Evolutionary conservation across 257 asterid genomes (phyloP), one percentile per base, ranked within the genome.

Genomic region (Solanum rostratum): DNA sequence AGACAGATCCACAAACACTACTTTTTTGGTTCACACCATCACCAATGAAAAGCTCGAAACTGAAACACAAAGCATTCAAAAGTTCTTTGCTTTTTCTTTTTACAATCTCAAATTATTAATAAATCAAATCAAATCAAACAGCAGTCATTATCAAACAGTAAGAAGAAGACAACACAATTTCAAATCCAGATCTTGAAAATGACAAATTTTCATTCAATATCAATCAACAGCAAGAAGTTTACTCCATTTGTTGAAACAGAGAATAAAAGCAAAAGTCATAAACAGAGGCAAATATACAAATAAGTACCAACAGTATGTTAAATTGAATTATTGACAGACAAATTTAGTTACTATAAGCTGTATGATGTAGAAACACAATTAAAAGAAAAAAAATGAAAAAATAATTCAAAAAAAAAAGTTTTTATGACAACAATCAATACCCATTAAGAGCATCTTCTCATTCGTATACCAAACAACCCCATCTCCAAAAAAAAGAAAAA

Each of bases 381-480:
- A 81, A 33, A 59, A 79, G 27, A 15, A 60, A 65, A 65, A 81
- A 73, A 74, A 59, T 82, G 6, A 49, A 76, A 49, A 76, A 76
- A 76, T 41, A 37, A 69, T 33, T 62, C 1, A 0, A 0, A 76
- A 76, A 73, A 74, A 24, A 76, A 4, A 76, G 39, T 20, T 54
- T 74, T 83, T 63, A 49, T 82, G 73, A 5, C 82, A 41, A 83
- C 85, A 79, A 85, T 79, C 71, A 87, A 62, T 68, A 73, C 70
- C 80, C 73, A 80, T 70, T 80, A 74, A 18, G 79, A 69, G 52
- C 66, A 43, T 52, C 18, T 50, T 83, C 83, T 86, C 79, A 20
- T 82, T 45, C 46, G 86, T 88, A 88, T 86, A 82, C 53, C 81
- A 85, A 86, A 45, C 85, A 84, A 69, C 59, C 68, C 69, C 73